A percentile compares a stretch with the other conserved stretches of the same genome.
Evolutionary conservation across 192 early-diverging fungal genomes (phyloP).

Genomic region (Coemansia asiatica): DNA sequence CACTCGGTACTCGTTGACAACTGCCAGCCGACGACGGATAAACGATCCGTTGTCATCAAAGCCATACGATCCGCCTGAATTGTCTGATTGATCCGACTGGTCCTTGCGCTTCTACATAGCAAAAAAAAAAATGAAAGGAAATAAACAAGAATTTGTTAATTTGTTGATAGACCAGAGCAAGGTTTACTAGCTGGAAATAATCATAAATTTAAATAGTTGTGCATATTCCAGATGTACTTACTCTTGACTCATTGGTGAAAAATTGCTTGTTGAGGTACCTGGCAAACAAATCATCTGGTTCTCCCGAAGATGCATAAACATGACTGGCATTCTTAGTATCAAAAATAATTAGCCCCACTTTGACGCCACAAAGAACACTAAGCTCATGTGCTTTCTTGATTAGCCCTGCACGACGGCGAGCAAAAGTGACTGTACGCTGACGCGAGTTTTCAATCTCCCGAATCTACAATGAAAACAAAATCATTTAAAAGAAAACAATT

Average conservation of each 20-base stretch:
- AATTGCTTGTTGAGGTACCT: slow-evolving; percentile 56
- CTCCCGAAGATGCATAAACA: slow-evolving; percentile 48
- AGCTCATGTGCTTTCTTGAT: slow-evolving; percentile 60
- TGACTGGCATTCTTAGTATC: slow-evolving; percentile 57
- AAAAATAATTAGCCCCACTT: slow-evolving; percentile 54
- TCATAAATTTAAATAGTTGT: too few relatives aligned
- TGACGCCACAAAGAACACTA: slow-evolving; percentile 53
- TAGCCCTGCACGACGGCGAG: slow-evolving; percentile 51
- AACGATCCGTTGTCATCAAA: slow-evolving; percentile 45
- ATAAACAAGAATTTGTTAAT: neutral
- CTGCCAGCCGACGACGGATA: slow-evolving; percentile 45
- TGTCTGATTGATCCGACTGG: slow-evolving; percentile 1
- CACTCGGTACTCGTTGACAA: slow-evolving; percentile 56
- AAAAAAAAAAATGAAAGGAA: neutral
- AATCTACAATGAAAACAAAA: slow-evolving; percentile 27
- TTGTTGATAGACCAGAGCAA: too few relatives aligned
- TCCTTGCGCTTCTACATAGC: slow-evolving; percentile 48
- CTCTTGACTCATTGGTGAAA: slow-evolving; percentile 54
- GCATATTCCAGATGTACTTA: too few relatives aligned
- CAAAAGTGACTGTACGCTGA: slow-evolving; percentile 54
- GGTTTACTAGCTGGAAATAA: too few relatives aligned
- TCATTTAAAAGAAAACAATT: neutral
- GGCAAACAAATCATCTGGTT: slow-evolving; percentile 42
- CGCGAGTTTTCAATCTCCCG: slow-evolving; percentile 55
- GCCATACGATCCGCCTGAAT: slow-evolving; percentile 30